Base-by-base conservation (phyloP, 2,329 filamentous ascomycete species). In the Podosphaera aphanis region DNA sequence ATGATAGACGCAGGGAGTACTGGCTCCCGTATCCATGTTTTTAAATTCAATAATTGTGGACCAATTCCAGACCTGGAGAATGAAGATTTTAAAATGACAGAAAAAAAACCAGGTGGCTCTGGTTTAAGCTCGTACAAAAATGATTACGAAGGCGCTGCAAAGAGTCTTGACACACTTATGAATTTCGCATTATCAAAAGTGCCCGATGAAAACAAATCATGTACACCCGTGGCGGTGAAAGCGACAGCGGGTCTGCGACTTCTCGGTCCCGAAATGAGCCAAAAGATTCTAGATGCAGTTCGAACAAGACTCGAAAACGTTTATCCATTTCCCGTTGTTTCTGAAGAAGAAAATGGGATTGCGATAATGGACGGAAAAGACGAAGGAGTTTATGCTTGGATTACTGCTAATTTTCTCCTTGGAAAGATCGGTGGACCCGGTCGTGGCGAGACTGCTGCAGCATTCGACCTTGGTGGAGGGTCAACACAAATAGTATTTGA, bases 1-100 rank as follows among this genome's bases (percentile, higher is more conserved):
- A 98, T 98, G 90, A 83, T 98, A 58, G 90, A 98, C 63, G 90
- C 90, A 42, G 90, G 90, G 56, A 95, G 86, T 68, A 95, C 90
- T 46, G 90, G 90, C 49, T 95, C 90, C 49, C 81, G 90, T 56
- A 94, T 98, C 60, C 92, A 98, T 66, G 85, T 95, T 49, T 98
- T 94, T 71, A 83, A 85, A 60, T 98, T 95, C 74, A 95, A 95
- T 70, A 95, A 95, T 67, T 98, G 88, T 66, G 90, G 86, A 11
- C 66, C 83, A 6, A 86, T 86, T n/a, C 90, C 90, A 21, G 86
- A 94, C 64, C 73, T 98, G 44, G 90, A 98, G 65, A 68, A 77
- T 59, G 90, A 98, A 61, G 72, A 83, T 48, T 98, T 98, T 64
- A 78, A 88, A 67, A 85, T 86, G 80, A 95, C 86, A 10, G 77